Evolutionary conservation across 2,329 filamentous ascomycete species (phyloP), one percentile per base, ranked within the genome.

Genomic region (Colletotrichum limetticola): DNA sequence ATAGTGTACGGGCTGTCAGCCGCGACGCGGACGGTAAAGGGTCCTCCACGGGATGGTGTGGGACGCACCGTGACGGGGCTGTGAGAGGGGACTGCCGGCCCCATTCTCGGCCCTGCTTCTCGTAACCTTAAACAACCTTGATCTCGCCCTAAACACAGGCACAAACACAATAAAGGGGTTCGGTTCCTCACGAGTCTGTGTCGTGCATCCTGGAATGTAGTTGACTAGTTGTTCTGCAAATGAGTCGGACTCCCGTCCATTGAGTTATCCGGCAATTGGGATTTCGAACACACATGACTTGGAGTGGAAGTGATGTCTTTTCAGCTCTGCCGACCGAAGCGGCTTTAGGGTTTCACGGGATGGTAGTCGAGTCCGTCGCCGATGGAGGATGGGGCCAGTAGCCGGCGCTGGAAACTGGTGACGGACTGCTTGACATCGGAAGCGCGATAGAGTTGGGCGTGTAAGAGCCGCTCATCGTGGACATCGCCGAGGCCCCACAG

Each of bases 361-460:
- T 49, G 19, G 8, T 9, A 19, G 7, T n/a, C 1, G 19, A 22
- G 42, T 49, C 42, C 19, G 42, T 49, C 8, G 19, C 42, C 53
- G 53, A 56, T 56, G 53, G 26, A 42, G 37, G 16, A 42, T 42
- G 12, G 22, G 16, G n/a, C 22, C 53, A 24, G 53, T 14, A 56
- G n/a, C 22, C 22, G 53, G 22, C 53, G n/a, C 26, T 28, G 22
- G 1, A 24, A 28, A 26, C 8, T 9, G 7, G 9, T n/a, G 19
- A 19, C 42, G 19, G 42, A 19, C 8, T n/a, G 22, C 9, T 22
- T 56, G 22, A 28, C 11, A 35, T 67, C 26, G 37, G 55, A 55
- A n/a, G 64, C 56, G n/a, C 56, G 64, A 67, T 67, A 49, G 22
- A 37, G 64, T 53, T 67, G 35, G 42, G 28, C 28, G 26, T 19